Base-by-base conservation (phyloP, 345 rosid species). In the Citrus medica region DNA sequence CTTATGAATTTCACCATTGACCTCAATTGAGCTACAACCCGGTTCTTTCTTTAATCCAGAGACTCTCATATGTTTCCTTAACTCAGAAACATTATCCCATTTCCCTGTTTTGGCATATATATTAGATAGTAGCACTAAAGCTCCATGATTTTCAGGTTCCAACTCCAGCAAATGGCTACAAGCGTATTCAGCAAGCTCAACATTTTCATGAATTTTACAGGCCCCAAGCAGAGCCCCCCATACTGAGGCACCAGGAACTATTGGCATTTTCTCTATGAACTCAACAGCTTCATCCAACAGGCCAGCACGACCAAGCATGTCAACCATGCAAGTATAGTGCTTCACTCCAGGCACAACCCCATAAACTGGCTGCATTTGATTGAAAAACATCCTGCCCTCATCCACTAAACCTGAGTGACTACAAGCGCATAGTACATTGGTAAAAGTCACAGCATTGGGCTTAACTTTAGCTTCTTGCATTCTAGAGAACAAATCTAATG, bases 171-270 rank as follows among this genome's bases (percentile, higher is more conserved):
- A 73, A 28, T 73, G 77, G 22, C 86, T 81, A 76, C 87, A 86
- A 0, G 94, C 91, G 81, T 46, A 75, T 81, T 93, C 94, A 61
- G 92, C 97, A 65, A 93, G 86, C 69, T 75, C 85, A 65, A 93
- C 87, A 53, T 89, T 90, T 32, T 86, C 89, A 38, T 90, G 90
- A 82, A 89, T 84, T 83, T 82, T 89, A 75, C 95, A 93, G 27
- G 94, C 94, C 53, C 97, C 93, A 32, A 93, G 93, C 16, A 89
- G 79, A 9, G 95, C 93, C 32, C 94, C 94, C 92, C 94, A 90
- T 7, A 88, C 88, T 42, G 93, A 85, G 46, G 85, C 78, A 55
- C 84, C 84, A 13, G 94, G 91, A 51, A 30, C 69, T 77, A 90
- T 81, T 24, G 93, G 92, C 92, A 93, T 93, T 74, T 83, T 84